phyloP scores from a whole-genome alignment of 352 stramenopile species.

The Globisporangium cystogenes region DNA sequence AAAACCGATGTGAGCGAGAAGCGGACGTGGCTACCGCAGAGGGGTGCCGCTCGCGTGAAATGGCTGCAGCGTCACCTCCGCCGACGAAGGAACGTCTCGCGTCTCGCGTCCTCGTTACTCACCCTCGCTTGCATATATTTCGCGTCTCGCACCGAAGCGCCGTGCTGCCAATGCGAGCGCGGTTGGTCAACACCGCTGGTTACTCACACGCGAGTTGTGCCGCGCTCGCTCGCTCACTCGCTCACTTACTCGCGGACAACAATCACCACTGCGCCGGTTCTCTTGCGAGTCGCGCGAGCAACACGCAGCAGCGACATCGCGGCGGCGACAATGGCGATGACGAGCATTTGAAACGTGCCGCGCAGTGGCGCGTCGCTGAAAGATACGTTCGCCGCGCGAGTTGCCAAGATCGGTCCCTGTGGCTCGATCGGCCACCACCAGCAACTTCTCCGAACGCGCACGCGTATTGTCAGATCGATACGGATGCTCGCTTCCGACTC shows the following conservation, averaged over 20 bases:
- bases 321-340: too few species aligned
- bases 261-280: background rate
- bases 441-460: background rate
- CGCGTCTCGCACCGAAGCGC: background rate
- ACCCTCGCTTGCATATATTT: constrained; percentile 10
- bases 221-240: background rate
- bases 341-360: background rate
- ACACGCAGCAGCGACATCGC: background rate
- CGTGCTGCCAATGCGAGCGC: background rate
- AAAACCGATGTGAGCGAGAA: background rate
- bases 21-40: background rate
- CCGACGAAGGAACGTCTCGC: too few species aligned
- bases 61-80: background rate
- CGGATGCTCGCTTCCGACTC: too few species aligned
- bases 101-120: constrained; percentile 7
- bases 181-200: background rate
- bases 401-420: background rate
- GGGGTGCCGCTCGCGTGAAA: background rate
- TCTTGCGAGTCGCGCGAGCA: background rate
- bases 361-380: background rate
- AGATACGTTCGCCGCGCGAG: background rate
- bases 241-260: constrained; percentile 1
- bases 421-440: background rate
- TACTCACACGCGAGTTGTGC: background rate
- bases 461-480: background rate